These are phyloP conservation scores for Naumovozyma dairenensis DNA, from an alignment of 805 yeast genomes.

Conservation along the genomic window DNA sequence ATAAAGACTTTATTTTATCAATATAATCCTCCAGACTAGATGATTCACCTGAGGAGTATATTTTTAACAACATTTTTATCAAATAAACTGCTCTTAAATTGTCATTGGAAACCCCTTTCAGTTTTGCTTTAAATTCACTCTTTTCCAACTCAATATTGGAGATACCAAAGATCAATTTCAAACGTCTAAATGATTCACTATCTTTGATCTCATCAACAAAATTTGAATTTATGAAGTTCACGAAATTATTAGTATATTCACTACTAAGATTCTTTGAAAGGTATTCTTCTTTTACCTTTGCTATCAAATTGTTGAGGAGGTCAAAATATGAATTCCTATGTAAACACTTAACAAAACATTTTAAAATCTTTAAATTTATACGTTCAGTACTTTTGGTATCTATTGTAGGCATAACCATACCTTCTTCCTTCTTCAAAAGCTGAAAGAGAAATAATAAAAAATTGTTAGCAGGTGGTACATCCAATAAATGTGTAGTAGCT, in stretches of 20 bases:
- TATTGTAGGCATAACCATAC: conserved; percentile 2
- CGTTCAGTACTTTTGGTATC: conserved; percentile 1
- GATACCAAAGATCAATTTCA: conserved; percentile 21
- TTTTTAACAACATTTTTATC: conserved; percentile 11
- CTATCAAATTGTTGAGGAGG: conserved; percentile 9
- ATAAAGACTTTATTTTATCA: conserved; percentile 10
- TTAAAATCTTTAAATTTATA: conserved; percentile 5
- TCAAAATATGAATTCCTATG: conserved; percentile 8
- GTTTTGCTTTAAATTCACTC: conserved; percentile 17
- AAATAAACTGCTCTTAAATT: conserved; percentile 8
- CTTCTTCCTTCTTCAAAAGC: conserved; percentile 14
- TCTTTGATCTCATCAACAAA: conserved; percentile 16
- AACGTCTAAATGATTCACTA: conserved; percentile 14
- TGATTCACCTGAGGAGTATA: conserved; percentile 4
- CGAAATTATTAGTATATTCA: conserved; percentile 4
- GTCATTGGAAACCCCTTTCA: conserved; percentile 4
- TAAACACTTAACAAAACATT: conserved; percentile 11
- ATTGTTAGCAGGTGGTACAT: conserved; percentile 4
- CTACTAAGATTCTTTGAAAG: conserved; percentile 3
- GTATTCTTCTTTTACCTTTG: conserved; percentile 6
- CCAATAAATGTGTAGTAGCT: conserved; percentile 7
- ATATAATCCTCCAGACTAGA: conserved; percentile 3
- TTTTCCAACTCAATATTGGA: conserved; percentile 22
- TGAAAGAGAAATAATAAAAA: conserved; percentile 10
- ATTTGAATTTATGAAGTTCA: conserved; percentile 14